These are phyloP conservation scores for Phylloporus scabripes DNA, from an alignment of 768 basidiomycete genomes.

Conservation along the genomic window DNA sequence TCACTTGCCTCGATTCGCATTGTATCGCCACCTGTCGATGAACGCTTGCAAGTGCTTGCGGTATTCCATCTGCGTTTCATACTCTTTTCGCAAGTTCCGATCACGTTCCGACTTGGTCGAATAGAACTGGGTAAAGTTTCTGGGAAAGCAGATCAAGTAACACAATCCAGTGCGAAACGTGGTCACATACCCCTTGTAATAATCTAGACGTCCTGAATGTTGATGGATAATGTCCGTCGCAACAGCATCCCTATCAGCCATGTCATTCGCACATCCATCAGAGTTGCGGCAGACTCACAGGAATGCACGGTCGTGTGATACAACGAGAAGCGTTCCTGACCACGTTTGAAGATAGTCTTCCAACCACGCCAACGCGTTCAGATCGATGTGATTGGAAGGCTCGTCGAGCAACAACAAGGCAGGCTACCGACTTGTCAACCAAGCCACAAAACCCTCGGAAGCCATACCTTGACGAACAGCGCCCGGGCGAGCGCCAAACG, in stretches of 20 bases:
- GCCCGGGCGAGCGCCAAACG: conserved; percentile 92
- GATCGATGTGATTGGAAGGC: conserved; percentile 95
- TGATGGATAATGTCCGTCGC: conserved; percentile 99
- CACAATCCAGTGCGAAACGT: neutral
- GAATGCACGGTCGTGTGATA: conserved; percentile 98
- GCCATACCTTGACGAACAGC: conserved; percentile 82
- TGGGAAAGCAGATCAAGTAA: conserved; percentile 24
- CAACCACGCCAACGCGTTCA: conserved; percentile 96
- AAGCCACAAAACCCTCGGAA: neutral
- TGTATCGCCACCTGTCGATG: conserved; percentile 98
- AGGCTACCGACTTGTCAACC: conserved; percentile 39
- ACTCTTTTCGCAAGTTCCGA: conserved; percentile 87
- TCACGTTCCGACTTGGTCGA: conserved; percentile 96
- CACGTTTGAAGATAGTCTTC: conserved; percentile 97
- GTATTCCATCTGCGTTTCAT: conserved; percentile 94
- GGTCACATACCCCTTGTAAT: conserved; percentile 81
- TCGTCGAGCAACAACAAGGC: conserved; percentile 81
- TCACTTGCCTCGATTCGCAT: conserved; percentile 78
- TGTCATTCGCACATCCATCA: neutral
- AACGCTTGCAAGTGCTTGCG: conserved; percentile 94
- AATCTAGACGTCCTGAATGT: conserved; percentile 88
- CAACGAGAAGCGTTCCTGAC: conserved; percentile 87
- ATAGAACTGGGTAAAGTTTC: conserved; percentile 98
- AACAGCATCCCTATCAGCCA: conserved; percentile 67
- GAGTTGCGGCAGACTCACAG: conserved; percentile 42